These are phyloP conservation scores for Trypanosomatidae sp. DNA, from an alignment of 208 protist species.

Conservation along the genomic window DNA sequence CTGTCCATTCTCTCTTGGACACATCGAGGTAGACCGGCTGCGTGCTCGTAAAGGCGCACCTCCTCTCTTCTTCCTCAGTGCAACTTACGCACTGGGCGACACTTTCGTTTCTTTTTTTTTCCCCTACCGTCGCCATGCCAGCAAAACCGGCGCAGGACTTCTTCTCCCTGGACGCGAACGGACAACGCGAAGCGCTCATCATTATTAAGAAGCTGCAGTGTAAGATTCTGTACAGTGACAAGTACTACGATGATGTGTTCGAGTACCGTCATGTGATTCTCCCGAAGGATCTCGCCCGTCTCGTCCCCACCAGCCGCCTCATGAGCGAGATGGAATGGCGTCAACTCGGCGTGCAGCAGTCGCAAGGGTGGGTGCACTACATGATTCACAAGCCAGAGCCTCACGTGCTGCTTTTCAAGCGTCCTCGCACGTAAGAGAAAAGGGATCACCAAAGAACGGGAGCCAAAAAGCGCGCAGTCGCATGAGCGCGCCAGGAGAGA, in stretches of 20 bases:
- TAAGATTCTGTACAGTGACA: slow-evolving; percentile 96
- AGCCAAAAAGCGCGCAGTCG: neutral
- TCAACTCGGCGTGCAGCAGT: slow-evolving; percentile 97
- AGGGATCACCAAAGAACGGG: neutral
- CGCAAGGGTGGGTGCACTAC: slow-evolving; percentile 97
- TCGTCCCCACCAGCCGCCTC: slow-evolving; percentile 89
- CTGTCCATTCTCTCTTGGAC: neutral
- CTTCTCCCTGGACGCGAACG: slow-evolving; percentile 79
- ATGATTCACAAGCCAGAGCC: slow-evolving; percentile 97
- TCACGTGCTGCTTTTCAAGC: slow-evolving; percentile 96
- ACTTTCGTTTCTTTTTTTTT: neutral
- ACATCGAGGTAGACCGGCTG: neutral
- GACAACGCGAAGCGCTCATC: slow-evolving; percentile 60
- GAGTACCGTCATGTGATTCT: slow-evolving; percentile 99
- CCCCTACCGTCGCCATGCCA: slow-evolving; percentile 15
- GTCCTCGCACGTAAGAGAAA: slow-evolving; percentile 52
- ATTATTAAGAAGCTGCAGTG: slow-evolving; percentile 85
- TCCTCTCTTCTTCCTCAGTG: neutral
- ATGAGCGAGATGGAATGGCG: slow-evolving; percentile 98
- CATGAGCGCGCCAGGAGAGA: neutral
- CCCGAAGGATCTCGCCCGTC: slow-evolving; percentile 94
- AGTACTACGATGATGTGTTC: slow-evolving; percentile 95
- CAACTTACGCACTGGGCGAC: neutral
- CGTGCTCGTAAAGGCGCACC: neutral
- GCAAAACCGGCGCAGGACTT: slow-evolving; percentile 56